Conservation (phyloP, 257 asterid genomes). For the Linderniella brevidens region DNA sequence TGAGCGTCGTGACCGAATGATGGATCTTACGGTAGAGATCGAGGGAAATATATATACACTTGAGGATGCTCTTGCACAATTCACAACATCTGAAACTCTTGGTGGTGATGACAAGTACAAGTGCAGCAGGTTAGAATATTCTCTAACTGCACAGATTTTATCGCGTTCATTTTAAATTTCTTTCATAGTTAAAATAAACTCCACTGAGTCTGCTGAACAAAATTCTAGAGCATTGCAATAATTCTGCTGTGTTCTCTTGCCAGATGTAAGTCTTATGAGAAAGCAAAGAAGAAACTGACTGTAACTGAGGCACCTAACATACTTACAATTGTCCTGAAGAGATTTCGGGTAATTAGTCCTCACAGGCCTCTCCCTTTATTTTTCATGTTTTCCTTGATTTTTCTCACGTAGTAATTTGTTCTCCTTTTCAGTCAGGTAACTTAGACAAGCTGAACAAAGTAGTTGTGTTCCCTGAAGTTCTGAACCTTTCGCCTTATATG, state of each 20-base stretch:
- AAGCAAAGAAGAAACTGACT: constrained; percentile 43
- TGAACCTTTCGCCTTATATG: constrained; percentile 35
- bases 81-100: constrained; percentile 36
- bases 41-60: constrained; percentile 34
- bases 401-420: constrained; percentile 6
- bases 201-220: constrained; percentile 1
- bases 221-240: constrained; percentile 7
- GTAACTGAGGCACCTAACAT: constrained; percentile 47
- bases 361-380: not conserved
- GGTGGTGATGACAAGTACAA: constrained; percentile 52
- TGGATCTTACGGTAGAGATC: constrained; percentile 48
- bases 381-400: constrained; percentile 3
- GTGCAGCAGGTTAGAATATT: constrained; percentile 28
- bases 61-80: constrained; percentile 39
- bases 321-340: constrained; percentile 42
- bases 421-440: constrained; percentile 24
- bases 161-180: constrained; percentile 1
- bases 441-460: constrained; percentile 29
- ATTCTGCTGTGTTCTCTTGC: constrained; percentile 3
- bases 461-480: constrained; percentile 24
- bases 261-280: constrained; percentile 59
- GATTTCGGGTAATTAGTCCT: constrained; percentile 28
- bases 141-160: not conserved
- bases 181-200: not conserved
- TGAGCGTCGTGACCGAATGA: constrained; percentile 27